phyloP scores from a whole-genome alignment of 768 basidiomycete species.

The Kwoniella dendrophila region DNA sequence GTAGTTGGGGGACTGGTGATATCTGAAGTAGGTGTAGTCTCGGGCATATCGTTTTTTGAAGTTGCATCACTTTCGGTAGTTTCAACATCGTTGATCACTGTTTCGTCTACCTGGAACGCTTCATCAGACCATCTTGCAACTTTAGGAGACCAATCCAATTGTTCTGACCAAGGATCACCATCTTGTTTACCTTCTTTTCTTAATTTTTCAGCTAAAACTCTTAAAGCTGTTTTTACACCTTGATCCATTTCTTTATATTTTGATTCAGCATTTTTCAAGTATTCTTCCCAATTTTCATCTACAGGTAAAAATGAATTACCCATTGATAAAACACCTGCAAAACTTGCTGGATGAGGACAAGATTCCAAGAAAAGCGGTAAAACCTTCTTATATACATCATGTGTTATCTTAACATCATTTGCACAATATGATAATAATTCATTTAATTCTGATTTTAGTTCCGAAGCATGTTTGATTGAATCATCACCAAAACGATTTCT shows the following conservation, averaged over 20 bases:
- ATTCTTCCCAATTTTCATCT: slow-evolving; percentile 83
- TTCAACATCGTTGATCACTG: neutral
- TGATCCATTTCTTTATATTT: slow-evolving; percentile 72
- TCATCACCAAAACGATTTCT: slow-evolving; percentile 63
- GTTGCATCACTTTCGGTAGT: neutral
- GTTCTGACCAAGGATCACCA: slow-evolving; percentile 79
- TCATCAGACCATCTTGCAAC: slow-evolving; percentile 49
- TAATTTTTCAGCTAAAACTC: slow-evolving; percentile 68
- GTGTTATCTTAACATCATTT: slow-evolving; percentile 79
- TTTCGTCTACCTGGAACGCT: neutral
- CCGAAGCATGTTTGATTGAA: slow-evolving; percentile 70
- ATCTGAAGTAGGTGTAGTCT: neutral
- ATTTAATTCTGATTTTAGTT: slow-evolving; percentile 67
- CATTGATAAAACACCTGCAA: slow-evolving; percentile 89
- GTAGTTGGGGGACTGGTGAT: no score
- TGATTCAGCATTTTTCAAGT: slow-evolving; percentile 74
- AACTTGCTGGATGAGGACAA: slow-evolving; percentile 90
- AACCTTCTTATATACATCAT: slow-evolving; percentile 72
- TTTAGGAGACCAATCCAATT: slow-evolving; percentile 96
- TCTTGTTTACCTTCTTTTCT: slow-evolving; percentile 62
- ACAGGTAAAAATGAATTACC: slow-evolving; percentile 88
- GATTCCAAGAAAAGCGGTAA: slow-evolving; percentile 77
- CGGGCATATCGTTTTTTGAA: neutral
- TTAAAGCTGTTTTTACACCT: slow-evolving; percentile 66
- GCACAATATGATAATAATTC: slow-evolving; percentile 85